Base-by-base conservation (phyloP, 495 filamentous ascomycete genomes). In the Aspergillus bertholletiae region DNA sequence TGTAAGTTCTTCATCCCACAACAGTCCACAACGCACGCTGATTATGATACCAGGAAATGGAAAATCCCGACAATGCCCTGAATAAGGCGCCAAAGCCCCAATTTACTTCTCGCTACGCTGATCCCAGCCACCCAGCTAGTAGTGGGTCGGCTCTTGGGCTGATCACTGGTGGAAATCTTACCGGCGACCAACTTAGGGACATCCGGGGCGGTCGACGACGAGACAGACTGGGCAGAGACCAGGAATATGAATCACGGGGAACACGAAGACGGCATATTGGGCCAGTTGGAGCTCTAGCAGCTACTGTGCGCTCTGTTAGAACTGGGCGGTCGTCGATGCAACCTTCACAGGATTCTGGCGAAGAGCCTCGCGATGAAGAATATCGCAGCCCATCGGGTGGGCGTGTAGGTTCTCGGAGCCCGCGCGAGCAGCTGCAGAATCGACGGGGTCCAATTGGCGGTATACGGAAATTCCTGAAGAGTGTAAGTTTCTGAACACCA, bases 1-100 rank as follows among this genome's bases (percentile, higher is more conserved):
- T 83, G 87, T 90, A 76, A n/a, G n/a, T n/a, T 74, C 86, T 81
- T 44, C 21, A 40, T 60, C 20, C 12, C 34, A 27, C 49, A 2
- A 32, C 52, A n/a, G 2, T 8, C 44, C 3, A 17, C 46, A 5
- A 34, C 27, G 24, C 23, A 22, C 21, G 23, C 37, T 49, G 22
- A 57, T 21, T 15, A 26, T 47, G 30, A 34, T 34, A 5, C 4
- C 24, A 70, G 57, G 45, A 18, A 2, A 49, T 34, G 20, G 53
- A 72, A 47, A 67, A 76, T 55, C 66, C 71, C 23, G 55, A 59
- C 15, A 71, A 61, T 54, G 58, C 57, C 5, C 53, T 71, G 1
- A 61, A 51, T 32, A 62, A 56, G 55, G 57, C 55, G 1, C 45
- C 65, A 20, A 53, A 58, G 46, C 9, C 65, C 66, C 56, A 57